phyloP scores from a whole-genome alignment of 768 basidiomycete genomes.

The Phaeolepiota aurea region DNA sequence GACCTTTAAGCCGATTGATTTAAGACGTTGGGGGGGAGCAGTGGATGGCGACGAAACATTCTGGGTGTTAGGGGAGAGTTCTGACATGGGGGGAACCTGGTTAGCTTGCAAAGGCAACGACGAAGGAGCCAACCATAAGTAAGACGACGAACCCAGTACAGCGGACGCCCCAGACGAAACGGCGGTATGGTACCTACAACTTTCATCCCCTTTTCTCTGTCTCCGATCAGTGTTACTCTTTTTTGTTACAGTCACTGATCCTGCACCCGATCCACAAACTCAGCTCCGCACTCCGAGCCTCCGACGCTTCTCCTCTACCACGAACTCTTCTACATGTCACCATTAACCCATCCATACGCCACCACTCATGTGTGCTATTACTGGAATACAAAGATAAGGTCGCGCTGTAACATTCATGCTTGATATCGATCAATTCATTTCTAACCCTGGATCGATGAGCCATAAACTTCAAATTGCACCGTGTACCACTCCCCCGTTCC shows the following conservation, averaged over 20 bases:
- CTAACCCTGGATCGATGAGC: background rate
- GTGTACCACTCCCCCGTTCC: background rate
- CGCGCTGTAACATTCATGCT: background rate
- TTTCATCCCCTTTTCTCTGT: conserved; percentile 12
- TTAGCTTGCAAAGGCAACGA: conserved; percentile 8
- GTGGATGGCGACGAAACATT: conserved; percentile 5
- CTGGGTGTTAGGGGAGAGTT: conserved; percentile 7
- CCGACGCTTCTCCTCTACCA: background rate
- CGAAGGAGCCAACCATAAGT: conserved; percentile 21
- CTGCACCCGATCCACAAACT: background rate
- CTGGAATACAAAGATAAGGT: background rate
- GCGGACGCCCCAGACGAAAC: conserved; percentile 29
- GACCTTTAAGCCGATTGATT: conserved; percentile 20
- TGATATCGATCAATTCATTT: background rate
- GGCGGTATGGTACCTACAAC: conserved; percentile 24
- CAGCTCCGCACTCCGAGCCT: background rate
- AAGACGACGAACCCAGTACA: conserved; percentile 28
- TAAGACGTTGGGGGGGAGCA: conserved; percentile 16
- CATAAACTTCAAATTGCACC: background rate
- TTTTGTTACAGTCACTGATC: background rate
- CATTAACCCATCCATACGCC: background rate
- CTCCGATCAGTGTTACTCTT: conserved; percentile 1
- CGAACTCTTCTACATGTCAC: background rate
- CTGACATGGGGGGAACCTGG: conserved; percentile 20
- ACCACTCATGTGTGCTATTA: background rate